Evolutionary conservation across 2,329 filamentous ascomycete species (phyloP), one percentile per base, ranked within the genome.

Genomic region (Penicillium hordei): DNA sequence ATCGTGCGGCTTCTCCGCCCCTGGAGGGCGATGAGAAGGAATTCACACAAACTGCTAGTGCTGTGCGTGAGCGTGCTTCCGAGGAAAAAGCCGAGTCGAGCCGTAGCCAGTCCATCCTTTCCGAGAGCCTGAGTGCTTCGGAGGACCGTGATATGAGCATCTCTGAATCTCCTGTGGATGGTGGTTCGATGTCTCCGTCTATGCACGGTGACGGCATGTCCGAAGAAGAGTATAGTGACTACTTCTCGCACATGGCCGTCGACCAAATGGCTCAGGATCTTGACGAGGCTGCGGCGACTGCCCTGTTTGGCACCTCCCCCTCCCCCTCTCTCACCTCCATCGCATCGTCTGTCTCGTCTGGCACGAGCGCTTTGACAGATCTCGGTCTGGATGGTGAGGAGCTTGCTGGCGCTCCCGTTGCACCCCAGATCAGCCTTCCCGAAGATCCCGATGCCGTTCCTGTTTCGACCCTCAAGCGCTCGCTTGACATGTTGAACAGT

Each of bases 1-100:
- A 86, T 60, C 86, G 90, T 59, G 89, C 88, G n/a, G 86, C 89
- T 25, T 94, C 91, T 62, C 93, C 93, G 51, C 91, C 92, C 17
- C 82, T 97, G 38, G 93, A 97, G 78, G 91, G 90, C 68, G 93
- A 97, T 67, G 93, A 97, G 80, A 90, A 89, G 70, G 94, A 97
- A 75, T 99, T 99, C 71, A 97, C 93, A 7, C 91, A 96, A 76
- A 97, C 93, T 1, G 94, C 94, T 17, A 90, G 91, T 65, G 91
- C 89, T 48, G 84, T 97, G 67, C 90, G 85, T 58, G 81, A 83
- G 76, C 82, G 81, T 63, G 74, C 75, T 31, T 76, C 75, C 23
- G 69, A 74, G 61, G 71, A 78, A 60, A 75, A 69, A 63, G 65
- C 66, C 38, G 60, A 65, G 48, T 52, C 68, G 38, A 60, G 62